Evolutionary conservation across 495 filamentous ascomycete genomes (phyloP), one percentile per base, ranked within the genome.

Genomic region (Penicillium lividum): DNA sequence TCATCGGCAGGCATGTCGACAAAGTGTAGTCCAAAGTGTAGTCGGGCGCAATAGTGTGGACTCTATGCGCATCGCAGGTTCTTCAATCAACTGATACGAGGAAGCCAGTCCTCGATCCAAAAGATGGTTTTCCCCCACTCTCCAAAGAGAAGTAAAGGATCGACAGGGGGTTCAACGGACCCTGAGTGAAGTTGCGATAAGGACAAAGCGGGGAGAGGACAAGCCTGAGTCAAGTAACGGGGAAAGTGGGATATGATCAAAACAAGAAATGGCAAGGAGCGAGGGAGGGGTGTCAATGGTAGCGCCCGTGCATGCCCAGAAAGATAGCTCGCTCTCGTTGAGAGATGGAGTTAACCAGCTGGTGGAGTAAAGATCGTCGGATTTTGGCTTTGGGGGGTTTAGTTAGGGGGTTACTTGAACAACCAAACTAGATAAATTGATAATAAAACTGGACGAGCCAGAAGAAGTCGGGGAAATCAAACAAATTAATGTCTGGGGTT

Each of bases 1-100:
- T 77, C 75, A 59, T 77, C 68, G 30, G 69, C 62, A 61, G 76
- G 69, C 76, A 79, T 79, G 49, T 65, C 57, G 63, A 50, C 27
- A 38, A 4, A 52, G 49, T n/a, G 28, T 31, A 54, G 5, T 22
- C 22, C 22, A 22, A 22, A 22, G 22, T 22, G 22, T 22, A 13
- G 5, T 22, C 16, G n/a, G 22, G 22, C 22, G 44, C 44, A 22
- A 25, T 25, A 11, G 22, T 16, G 8, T 13, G 10, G 13, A 28
- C 25, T 29, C 4, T 22, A 11, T 49, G 46, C 46, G 28, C 46
- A 46, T 46, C 18, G 27, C 46, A 49, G 31, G 22, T 16, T 16
- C 30, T 25, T 42, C 16, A 29, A 44, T 5, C 36, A 18, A n/a
- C 40, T 57, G 52, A 38, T 31, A 62, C 33, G 45, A 58, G 65